Percentiles rank a stretch among this genome's conserved stretches.
These are phyloP conservation scores for Ophiostoma tasmaniense DNA, from an alignment of 2,329 filamentous ascomycete genomes.

Conservation along the genomic window DNA sequence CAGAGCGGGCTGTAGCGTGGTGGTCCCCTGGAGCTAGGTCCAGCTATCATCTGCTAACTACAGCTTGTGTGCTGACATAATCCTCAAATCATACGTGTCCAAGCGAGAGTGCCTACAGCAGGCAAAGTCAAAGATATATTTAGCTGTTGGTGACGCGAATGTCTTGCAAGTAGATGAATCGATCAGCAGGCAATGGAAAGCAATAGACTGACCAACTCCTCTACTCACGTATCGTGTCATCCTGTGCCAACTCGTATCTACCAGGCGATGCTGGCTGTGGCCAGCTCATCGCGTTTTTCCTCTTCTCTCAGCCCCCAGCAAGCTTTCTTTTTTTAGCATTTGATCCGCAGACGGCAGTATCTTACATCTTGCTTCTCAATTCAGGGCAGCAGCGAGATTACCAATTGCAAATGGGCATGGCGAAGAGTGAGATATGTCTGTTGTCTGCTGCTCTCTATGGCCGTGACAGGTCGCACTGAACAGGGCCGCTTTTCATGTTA, in stretches of 20 bases:
- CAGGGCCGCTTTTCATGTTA: constrained; percentile 5
- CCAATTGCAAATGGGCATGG: not conserved
- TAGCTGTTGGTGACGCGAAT: not conserved
- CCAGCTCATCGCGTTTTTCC: not conserved
- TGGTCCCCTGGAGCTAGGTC: not conserved
- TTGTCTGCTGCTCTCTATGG: too few species aligned
- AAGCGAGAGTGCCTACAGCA: not conserved
- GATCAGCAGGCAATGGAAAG: not conserved
- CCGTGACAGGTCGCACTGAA: constrained; percentile 9
- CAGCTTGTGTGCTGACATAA: not conserved
- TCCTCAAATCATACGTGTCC: not conserved
- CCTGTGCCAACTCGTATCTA: not conserved
- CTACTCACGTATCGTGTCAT: not conserved
- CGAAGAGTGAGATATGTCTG: not conserved
- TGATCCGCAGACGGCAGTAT: not conserved
- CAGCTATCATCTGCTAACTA: not conserved
- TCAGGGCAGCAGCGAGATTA: not conserved
- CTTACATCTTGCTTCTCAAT: not conserved
- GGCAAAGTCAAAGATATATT: not conserved
- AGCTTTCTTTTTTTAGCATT: not conserved
- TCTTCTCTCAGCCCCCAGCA: constrained; percentile 2
- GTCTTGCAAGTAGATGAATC: not conserved
- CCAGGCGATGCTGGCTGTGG: not conserved
- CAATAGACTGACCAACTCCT: too few species aligned
- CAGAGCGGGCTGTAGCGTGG: not conserved